Evolutionary conservation across 352 stramenopile species (phyloP).

Genomic region (Pythium chondricola): DNA sequence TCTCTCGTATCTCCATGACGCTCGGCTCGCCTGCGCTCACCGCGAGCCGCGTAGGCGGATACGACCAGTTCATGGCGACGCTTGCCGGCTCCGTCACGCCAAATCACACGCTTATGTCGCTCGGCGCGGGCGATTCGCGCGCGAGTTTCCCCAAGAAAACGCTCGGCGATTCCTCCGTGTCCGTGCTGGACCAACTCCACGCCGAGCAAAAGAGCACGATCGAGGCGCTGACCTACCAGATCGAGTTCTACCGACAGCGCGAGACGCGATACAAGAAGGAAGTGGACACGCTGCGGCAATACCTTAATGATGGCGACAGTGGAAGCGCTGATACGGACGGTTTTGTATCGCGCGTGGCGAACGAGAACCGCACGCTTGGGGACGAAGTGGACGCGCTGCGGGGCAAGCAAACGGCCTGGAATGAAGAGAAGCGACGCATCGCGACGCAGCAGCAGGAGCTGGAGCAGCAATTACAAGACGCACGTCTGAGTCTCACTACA

Average conservation of each 20-base stretch:
- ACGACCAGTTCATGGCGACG: slow-evolving; percentile 3
- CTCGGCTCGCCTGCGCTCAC: slow-evolving; percentile 8
- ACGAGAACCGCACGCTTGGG: slow-evolving; percentile 49
- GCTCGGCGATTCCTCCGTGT: slow-evolving; percentile 27
- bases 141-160: slow-evolving; percentile 1
- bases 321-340: too few relatives aligned
- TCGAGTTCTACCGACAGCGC: slow-evolving; percentile 73
- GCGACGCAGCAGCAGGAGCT: slow-evolving; percentile 41
- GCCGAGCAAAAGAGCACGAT: slow-evolving; percentile 80
- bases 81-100: not conserved
- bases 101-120: not conserved
- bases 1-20: slow-evolving; percentile 12
- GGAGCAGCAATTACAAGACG: slow-evolving; percentile 53
- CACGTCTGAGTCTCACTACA: slow-evolving; percentile 41
- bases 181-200: slow-evolving; percentile 67
- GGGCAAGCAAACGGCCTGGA: slow-evolving; percentile 31
- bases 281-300: slow-evolving; percentile 39
- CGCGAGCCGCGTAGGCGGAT: slow-evolving; percentile 1
- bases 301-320: slow-evolving; percentile 15
- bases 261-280: slow-evolving; percentile 67
- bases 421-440: slow-evolving; percentile 34
- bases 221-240: slow-evolving; percentile 64
- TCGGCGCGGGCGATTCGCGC: not conserved
- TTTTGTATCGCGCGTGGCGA: slow-evolving; percentile 34
- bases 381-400: slow-evolving; percentile 51